Percentiles rank a stretch among this genome's conserved stretches.
These are phyloP conservation scores for Pogostemon cablin DNA, from an alignment of 257 asterid species.

Conservation along the genomic window DNA sequence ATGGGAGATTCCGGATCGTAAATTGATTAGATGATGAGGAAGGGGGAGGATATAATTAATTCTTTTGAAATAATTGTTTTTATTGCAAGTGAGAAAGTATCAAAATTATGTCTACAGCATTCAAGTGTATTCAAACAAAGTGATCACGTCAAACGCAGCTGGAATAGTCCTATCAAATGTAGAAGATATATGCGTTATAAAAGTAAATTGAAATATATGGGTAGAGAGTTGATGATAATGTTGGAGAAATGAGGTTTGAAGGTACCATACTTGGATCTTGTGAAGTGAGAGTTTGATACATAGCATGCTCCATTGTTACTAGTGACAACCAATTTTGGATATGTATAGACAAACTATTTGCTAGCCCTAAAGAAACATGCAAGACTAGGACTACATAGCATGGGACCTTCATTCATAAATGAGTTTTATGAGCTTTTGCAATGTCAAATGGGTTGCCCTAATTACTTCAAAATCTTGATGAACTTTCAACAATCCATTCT, in stretches of 20 bases:
- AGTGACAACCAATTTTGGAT: conserved; percentile 24
- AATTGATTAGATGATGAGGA: no score
- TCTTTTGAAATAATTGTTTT: not conserved
- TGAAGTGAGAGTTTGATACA: conserved; percentile 31
- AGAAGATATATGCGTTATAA: not conserved
- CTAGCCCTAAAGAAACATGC: conserved; percentile 35
- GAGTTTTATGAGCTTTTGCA: not conserved
- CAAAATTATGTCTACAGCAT: not conserved
- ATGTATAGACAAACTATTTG: conserved; percentile 28
- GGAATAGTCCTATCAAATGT: conserved; percentile 32
- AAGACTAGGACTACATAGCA: conserved; percentile 34
- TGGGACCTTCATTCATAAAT: conserved; percentile 35
- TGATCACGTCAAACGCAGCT: conserved; percentile 42
- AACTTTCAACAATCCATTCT: no score
- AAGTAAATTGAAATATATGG: conserved; percentile 22
- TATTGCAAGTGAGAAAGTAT: not conserved
- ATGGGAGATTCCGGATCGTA: no score
- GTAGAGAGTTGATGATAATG: conserved; percentile 8
- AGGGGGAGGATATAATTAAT: no score
- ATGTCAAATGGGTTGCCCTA: conserved; percentile 4
- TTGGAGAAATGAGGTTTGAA: conserved; percentile 9
- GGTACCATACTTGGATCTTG: conserved; percentile 27
- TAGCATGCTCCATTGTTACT: conserved; percentile 35
- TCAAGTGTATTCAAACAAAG: conserved; percentile 30
- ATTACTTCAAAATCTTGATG: not conserved